Evolutionary conservation across 1,284 basidiomycete species (phyloP), one percentile per base, ranked within the genome.

Genomic region (Naganishia liquefaciens): DNA sequence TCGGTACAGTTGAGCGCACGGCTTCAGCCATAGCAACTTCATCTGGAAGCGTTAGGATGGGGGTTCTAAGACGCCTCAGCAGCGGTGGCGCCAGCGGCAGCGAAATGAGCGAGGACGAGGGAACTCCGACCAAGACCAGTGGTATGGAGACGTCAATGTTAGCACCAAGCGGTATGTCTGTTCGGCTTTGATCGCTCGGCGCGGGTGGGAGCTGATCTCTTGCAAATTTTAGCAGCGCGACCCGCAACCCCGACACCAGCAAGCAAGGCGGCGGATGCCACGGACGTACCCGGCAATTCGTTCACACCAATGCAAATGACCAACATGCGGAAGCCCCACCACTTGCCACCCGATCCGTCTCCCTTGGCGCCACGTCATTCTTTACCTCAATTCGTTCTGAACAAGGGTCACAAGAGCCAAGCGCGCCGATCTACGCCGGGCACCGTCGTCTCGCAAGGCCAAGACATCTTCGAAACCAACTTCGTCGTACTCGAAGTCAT

Each of bases 401-500:
- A 75, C 7, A 74, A 75, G 39, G 64, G 68, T 4, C 54, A 64
- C 33, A 70, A 75, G 25, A 70, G 77, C 1, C 71, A 77, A 62
- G 78, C 80, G 64, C 74, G 79, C 43, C 75, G 77, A 65, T 80
- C 78, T 19, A 25, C 77, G 75, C 63, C 79, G 73, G 23, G 71
- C 71, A 0, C 71, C 68, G 60, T 55, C 2, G 67, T 71, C 37
- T 65, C 65, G 4, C 71, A 70, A 23, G 74, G 76, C 47, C 77
- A 79, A 39, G 77, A 80, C 66, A 66, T 79, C 15, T 79, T 79
- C 53, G 78, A 80, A 54, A 70, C 68, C 52, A 69, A 73, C 50
- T 98, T 96, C 75, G 83, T 87, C 28, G 87, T 90, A 65, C 81
- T 91, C 37, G 88, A 91, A 64, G 86, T 88, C 70, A 83, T 98